These are phyloP conservation scores for Ilex asprella DNA, from an alignment of 257 asterid species.

Conservation along the genomic window DNA sequence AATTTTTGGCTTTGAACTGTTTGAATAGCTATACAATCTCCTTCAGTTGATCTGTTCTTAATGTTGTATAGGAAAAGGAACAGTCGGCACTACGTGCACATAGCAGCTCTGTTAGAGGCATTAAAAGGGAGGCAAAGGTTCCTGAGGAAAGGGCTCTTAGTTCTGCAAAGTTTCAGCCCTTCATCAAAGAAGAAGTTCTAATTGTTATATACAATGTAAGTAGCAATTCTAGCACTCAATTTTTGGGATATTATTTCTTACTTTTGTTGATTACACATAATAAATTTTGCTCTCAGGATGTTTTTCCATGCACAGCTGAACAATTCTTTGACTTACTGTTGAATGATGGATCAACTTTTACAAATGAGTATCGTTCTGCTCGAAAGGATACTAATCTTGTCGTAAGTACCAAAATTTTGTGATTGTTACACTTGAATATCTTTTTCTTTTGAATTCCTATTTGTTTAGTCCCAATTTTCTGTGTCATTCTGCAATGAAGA, in stretches of 20 bases:
- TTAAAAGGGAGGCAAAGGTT: conserved; percentile 29
- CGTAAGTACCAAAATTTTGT: conserved; percentile 38
- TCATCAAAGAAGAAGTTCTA: conserved; percentile 82
- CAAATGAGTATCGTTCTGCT: conserved; percentile 57
- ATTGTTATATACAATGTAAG: conserved; percentile 58
- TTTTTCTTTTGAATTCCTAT: neutral
- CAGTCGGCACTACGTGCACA: conserved; percentile 76
- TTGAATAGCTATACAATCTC: conserved; percentile 10
- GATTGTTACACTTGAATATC: neutral
- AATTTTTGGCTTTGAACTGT: neutral
- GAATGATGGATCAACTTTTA: conserved; percentile 76
- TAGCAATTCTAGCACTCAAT: neutral
- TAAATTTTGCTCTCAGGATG: conserved; percentile 38
- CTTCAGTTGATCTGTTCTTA: conserved; percentile 11
- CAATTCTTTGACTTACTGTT: conserved; percentile 65
- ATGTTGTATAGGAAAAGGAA: conserved; percentile 52
- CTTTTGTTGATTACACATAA: neutral
- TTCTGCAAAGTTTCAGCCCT: conserved; percentile 49
- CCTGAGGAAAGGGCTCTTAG: conserved; percentile 39
- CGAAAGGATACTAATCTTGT: conserved; percentile 72
- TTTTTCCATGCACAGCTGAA: conserved; percentile 79
- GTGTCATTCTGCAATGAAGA: no score
- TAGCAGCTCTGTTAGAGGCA: conserved; percentile 49
- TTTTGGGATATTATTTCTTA: neutral
- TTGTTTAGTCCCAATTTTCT: neutral